Conservation (phyloP, 352 stramenopile genomes). For the Phytophthora fragariae region DNA sequence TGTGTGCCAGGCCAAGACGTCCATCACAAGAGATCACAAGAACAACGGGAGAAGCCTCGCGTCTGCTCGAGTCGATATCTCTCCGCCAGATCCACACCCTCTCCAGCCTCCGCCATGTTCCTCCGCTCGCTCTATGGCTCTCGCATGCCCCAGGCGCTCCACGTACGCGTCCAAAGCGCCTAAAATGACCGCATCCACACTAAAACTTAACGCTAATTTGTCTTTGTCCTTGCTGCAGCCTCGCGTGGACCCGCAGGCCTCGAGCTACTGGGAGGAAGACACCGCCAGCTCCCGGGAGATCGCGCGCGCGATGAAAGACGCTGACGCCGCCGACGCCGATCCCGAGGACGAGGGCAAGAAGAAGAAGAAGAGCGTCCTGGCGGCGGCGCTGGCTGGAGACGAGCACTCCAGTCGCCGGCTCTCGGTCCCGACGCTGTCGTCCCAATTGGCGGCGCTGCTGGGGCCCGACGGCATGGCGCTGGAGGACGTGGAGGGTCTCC, state of each 20-base stretch:
- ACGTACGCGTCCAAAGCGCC: slow-evolving; percentile 46
- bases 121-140: slow-evolving; percentile 81
- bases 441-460: slow-evolving; percentile 44
- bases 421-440: slow-evolving; percentile 24
- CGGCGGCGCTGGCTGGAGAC: slow-evolving; percentile 37
- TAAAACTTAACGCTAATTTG: background rate
- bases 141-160: slow-evolving; percentile 78
- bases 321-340: slow-evolving; percentile 46
- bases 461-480: slow-evolving; percentile 51
- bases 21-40: slow-evolving; percentile 37
- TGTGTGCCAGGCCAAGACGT: slow-evolving; percentile 3
- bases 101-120: slow-evolving; percentile 54
- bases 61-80: slow-evolving; percentile 13
- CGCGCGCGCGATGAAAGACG: slow-evolving; percentile 68
- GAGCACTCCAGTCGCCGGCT: slow-evolving; percentile 27
- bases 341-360: slow-evolving; percentile 43
- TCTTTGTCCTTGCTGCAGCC: slow-evolving; percentile 44
- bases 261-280: slow-evolving; percentile 84
- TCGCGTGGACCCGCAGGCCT: slow-evolving; percentile 67
- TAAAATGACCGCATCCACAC: background rate
- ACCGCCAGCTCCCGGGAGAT: slow-evolving; percentile 73
- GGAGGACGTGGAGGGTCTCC: slow-evolving; percentile 54
- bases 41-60: slow-evolving; percentile 28
- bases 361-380: slow-evolving; percentile 52
- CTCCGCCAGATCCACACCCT: slow-evolving; percentile 7